Percentiles rank a stretch among this genome's conserved stretches.
Conservation (phyloP, 176 grass and related monocot species). For the Aegilops sharonensis region DNA sequence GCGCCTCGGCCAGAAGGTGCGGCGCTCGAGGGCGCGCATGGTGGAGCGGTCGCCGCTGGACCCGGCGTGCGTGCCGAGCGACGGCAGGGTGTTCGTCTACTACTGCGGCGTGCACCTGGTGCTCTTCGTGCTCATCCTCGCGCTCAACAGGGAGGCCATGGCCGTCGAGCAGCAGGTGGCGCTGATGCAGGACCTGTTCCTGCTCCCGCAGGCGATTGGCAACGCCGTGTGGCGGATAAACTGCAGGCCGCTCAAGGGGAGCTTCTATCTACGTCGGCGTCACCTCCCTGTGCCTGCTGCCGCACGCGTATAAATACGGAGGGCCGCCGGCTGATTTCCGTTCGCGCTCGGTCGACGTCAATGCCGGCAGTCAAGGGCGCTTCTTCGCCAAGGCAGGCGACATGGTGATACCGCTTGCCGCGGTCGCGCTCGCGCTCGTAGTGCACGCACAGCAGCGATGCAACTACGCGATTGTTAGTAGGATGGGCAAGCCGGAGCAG, state of each 20-base stretch:
- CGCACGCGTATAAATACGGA: conserved; percentile 43
- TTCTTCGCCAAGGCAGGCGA: neutral
- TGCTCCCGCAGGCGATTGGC: conserved; percentile 54
- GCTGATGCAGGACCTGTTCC: conserved; percentile 46
- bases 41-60: conserved; percentile 22
- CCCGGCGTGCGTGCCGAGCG: conserved; percentile 37
- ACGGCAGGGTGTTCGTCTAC: conserved; percentile 21
- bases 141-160: conserved; percentile 29
- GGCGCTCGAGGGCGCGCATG: neutral
- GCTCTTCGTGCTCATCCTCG: neutral
- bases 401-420: neutral
- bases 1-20: neutral
- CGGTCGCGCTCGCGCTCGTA: conserved; percentile 23
- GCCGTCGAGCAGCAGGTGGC: conserved; percentile 43
- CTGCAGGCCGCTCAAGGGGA: conserved; percentile 39
- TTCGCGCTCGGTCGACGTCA: conserved; percentile 14
- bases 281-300: conserved; percentile 43
- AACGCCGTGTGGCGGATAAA: conserved; percentile 52
- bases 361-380: conserved; percentile 8
- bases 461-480: conserved; percentile 44
- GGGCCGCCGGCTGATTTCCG: conserved; percentile 24
- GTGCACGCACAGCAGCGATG: conserved; percentile 52
- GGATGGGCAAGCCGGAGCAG: conserved; percentile 25
- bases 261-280: conserved; percentile 53
- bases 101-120: neutral